These are phyloP conservation scores for Collybia sordida DNA, from an alignment of 768 basidiomycete species.

Conservation along the genomic window DNA sequence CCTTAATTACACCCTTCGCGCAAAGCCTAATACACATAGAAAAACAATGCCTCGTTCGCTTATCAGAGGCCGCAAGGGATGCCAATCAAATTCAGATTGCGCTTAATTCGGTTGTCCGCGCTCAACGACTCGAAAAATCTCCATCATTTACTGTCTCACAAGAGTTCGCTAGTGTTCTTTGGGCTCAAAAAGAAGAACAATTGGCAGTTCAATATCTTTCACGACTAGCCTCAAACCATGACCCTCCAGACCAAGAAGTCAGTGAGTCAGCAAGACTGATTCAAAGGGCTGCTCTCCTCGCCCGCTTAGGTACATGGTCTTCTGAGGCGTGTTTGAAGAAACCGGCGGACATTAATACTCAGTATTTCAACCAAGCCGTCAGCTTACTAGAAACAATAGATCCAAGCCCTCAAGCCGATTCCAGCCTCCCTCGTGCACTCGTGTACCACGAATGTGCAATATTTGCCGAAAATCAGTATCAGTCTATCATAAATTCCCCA, in stretches of 20 bases:
- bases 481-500: constrained; percentile 63
- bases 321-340: constrained; percentile 84
- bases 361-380: constrained; percentile 71
- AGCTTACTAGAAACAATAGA: constrained; percentile 22
- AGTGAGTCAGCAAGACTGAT: constrained; percentile 8
- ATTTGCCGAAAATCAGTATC: constrained; percentile 89
- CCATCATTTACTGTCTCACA: constrained; percentile 56
- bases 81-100: constrained; percentile 77
- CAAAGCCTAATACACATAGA: constrained; percentile 57
- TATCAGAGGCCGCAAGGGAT: constrained; percentile 72
- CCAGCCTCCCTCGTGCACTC: constrained; percentile 40
- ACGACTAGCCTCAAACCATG: constrained; percentile 20
- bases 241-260: constrained; percentile 16
- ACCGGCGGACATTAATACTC: constrained; percentile 63
- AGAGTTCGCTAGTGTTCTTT: constrained; percentile 89
- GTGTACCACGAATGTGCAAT: constrained; percentile 82
- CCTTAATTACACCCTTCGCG: constrained; percentile 54
- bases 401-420: constrained; percentile 12
- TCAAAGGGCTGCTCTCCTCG: constrained; percentile 46
- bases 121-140: constrained; percentile 56
- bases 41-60: constrained; percentile 63
- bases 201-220: constrained; percentile 76
- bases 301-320: constrained; percentile 85
- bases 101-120: constrained; percentile 79
- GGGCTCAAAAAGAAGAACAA: constrained; percentile 84